A percentile compares a stretch with the other conserved stretches of the same genome.
phyloP scores from a whole-genome alignment of 306 rosid species.

The Cucurbita moschata region DNA sequence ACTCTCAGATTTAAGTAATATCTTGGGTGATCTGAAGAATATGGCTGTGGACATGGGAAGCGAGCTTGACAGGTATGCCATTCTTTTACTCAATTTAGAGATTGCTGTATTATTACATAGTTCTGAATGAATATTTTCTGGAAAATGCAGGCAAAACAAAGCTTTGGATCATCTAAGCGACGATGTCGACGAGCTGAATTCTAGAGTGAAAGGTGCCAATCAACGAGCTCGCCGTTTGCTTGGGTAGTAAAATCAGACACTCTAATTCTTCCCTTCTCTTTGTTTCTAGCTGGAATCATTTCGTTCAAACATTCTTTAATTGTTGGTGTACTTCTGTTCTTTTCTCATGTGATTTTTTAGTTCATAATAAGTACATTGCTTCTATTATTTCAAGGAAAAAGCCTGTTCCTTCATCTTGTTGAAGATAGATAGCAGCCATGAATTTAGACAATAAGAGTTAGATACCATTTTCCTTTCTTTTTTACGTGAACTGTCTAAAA shows the following conservation, averaged over 20 bases:
- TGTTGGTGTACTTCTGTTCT: background rate
- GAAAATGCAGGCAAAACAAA: slow-evolving; percentile 73
- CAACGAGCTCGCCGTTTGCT: slow-evolving; percentile 62
- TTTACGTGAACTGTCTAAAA: background rate
- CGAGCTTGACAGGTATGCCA: slow-evolving; percentile 52
- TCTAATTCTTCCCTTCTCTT: background rate
- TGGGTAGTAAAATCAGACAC: slow-evolving; percentile 19
- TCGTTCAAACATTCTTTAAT: background rate
- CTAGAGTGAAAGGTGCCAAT: slow-evolving; percentile 76
- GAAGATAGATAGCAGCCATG: background rate
- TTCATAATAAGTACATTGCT: background rate
- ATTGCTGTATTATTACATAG: background rate
- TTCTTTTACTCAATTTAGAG: background rate
- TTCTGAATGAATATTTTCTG: background rate
- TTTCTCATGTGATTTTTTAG: background rate
- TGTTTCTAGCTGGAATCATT: slow-evolving; percentile 2
- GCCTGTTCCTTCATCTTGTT: background rate
- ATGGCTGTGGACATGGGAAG: slow-evolving; percentile 80
- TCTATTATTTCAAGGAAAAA: background rate
- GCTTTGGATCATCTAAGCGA: slow-evolving; percentile 67
- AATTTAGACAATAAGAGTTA: background rate
- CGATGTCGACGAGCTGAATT: slow-evolving; percentile 63
- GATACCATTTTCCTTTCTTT: background rate
- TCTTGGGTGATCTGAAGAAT: slow-evolving; percentile 86
- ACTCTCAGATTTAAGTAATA: slow-evolving; percentile 63